phyloP scores from a whole-genome alignment of 768 basidiomycete genomes.

The Strobilomyces dryophilus region DNA sequence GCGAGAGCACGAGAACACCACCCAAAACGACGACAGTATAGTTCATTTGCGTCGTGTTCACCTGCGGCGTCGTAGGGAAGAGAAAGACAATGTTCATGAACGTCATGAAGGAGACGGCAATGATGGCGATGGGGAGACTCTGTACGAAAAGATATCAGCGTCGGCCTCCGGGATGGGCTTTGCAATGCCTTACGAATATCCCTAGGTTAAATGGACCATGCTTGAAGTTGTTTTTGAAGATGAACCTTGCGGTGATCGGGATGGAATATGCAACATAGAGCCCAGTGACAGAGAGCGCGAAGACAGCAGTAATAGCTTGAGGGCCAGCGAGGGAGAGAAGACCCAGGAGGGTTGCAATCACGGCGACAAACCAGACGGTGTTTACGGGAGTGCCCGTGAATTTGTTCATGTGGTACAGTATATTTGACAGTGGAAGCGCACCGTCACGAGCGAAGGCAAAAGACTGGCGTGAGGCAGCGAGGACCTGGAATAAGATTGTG shows the following conservation, averaged over 20 bases:
- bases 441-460: constrained; percentile 60
- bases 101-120: constrained; percentile 59
- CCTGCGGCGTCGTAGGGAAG: constrained; percentile 53
- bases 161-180: neutral
- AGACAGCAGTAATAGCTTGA: constrained; percentile 54
- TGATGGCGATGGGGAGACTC: constrained; percentile 52
- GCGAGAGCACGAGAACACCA: constrained; percentile 51
- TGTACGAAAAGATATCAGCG: constrained; percentile 21
- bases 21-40: constrained; percentile 67
- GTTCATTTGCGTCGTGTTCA: constrained; percentile 55
- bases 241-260: constrained; percentile 47
- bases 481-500: constrained; percentile 27
- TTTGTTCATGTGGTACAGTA: constrained; percentile 52
- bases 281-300: constrained; percentile 44
- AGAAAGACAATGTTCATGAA: constrained; percentile 60
- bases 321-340: constrained; percentile 53
- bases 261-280: constrained; percentile 47
- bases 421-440: constrained; percentile 53
- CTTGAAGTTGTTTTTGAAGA: constrained; percentile 42
- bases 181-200: constrained; percentile 30
- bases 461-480: constrained; percentile 51
- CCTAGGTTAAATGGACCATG: constrained; percentile 50
- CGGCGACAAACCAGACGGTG: constrained; percentile 51
- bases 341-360: constrained; percentile 41
- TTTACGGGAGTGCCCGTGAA: constrained; percentile 55